Base-by-base conservation (phyloP, 306 rosid genomes). In the Hylodesmum podocarpum region DNA sequence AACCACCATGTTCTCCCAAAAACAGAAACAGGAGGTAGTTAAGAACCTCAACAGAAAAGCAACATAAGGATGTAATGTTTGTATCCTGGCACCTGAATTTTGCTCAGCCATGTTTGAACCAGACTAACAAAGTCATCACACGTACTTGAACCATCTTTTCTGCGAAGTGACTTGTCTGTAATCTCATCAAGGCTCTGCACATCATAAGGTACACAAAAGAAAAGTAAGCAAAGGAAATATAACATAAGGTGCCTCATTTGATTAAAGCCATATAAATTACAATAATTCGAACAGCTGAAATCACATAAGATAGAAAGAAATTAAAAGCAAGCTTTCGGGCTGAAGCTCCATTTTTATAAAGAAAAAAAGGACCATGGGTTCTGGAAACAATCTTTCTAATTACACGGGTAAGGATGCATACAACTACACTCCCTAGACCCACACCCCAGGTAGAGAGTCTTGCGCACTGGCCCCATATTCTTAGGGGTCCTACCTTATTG, bases 101-200 rank as follows among this genome's bases (percentile, higher is more conserved):
- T 96, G 87, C 70, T 89, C 78, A 96, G 79, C 98, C 98, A 96
- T 69, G 83, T 79, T 78, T 88, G 99, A 73, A 82, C 98, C 78
- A 85, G 82, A 86, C 88, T 83, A 74, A 91, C 90, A 83, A 96
- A 93, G 84, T 96, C 98, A 83, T 91, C 93, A 84, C 99, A 92
- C 33, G 84, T 87, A 57, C 83, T 81, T 70, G 84, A 80, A 41
- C 94, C 90, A 86, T 96, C 94, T 57, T 85, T 81, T 79, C 93
- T 91, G 31, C 59, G 66, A 77, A 96, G 96, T 82, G 97, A 87
- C 79, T 78, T 93, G 82, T 90, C 89, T 68, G 73, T 80, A 28
- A 96, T 96, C 91, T 93, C 99, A 8, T 93, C 99, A 78, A 89
- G 98, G 84, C 90, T 85, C 98, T 96, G 93, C 66, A 87, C 80